phyloP scores from a whole-genome alignment of 345 rosid genomes.

The Bruguiera parviflora region DNA sequence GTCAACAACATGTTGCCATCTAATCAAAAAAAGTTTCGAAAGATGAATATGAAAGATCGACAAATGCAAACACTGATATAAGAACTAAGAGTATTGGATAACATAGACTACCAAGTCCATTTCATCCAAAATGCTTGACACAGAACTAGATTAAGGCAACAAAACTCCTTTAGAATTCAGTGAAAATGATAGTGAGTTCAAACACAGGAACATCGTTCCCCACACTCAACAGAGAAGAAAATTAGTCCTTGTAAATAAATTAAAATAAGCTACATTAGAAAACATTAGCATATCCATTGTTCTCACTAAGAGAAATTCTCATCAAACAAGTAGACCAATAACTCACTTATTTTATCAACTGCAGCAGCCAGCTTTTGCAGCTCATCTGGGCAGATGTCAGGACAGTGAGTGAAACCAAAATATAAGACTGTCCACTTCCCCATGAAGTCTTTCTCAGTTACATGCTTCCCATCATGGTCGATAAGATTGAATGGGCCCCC shows the following conservation, averaged over 20 bases:
- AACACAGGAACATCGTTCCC: not conserved
- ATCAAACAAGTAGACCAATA: conserved; percentile 5
- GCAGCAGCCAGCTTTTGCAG: conserved; percentile 77
- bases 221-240: not conserved
- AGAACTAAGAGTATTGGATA: too few relatives aligned
- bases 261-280: not conserved
- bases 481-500: conserved; percentile 90
- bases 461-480: conserved; percentile 74
- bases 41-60: too few relatives aligned
- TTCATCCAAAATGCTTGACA: too few relatives aligned
- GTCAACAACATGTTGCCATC: not conserved
- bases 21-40: too few relatives aligned
- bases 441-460: conserved; percentile 72
- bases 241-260: not conserved
- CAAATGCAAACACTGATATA: too few relatives aligned
- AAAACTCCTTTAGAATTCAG: not conserved
- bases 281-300: not conserved
- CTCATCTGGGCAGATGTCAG: conserved; percentile 98
- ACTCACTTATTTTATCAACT: conserved; percentile 87
- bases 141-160: not conserved
- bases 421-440: conserved; percentile 89
- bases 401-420: conserved; percentile 98
- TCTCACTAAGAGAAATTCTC: not conserved
- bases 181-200: not conserved
- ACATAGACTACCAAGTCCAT: too few relatives aligned